phyloP scores from a whole-genome alignment of 129 eudicot species.

The Erigeron canadensis region DNA sequence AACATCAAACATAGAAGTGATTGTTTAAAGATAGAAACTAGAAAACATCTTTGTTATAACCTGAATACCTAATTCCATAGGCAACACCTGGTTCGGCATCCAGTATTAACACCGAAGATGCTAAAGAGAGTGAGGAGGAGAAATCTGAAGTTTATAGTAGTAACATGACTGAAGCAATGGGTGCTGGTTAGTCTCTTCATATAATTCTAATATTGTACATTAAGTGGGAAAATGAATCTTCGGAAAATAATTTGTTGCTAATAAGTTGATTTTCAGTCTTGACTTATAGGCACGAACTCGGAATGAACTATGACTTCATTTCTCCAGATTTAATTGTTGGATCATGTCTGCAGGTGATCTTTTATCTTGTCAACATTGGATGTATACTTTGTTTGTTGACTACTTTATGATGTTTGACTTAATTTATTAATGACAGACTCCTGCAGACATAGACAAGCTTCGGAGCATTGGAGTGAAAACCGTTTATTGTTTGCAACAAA shows the following conservation, averaged over 20 bases:
- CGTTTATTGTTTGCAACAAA: constrained; percentile 82
- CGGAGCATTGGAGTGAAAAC: constrained; percentile 86
- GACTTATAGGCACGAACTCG: constrained; percentile 93
- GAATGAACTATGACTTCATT: constrained; percentile 92
- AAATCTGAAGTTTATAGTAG: constrained; percentile 82
- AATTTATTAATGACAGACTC: constrained; percentile 52
- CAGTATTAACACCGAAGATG: constrained; percentile 45
- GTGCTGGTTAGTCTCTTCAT: constrained; percentile 73
- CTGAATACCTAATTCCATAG: constrained; percentile 32
- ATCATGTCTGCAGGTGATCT: constrained; percentile 88
- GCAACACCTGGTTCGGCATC: constrained; percentile 71
- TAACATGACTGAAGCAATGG: constrained; percentile 98
- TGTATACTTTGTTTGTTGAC: background rate
- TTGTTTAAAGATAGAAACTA: background rate
- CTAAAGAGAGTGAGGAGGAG: constrained; percentile 59
- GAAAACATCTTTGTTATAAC: background rate
- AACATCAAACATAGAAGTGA: background rate
- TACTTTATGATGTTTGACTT: constrained; percentile 12
- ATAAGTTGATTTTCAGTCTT: constrained; percentile 47
- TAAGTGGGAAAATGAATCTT: background rate
- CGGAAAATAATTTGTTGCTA: constrained; percentile 3
- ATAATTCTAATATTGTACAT: background rate
- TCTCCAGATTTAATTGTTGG: constrained; percentile 89
- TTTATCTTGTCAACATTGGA: background rate
- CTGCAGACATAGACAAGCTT: constrained; percentile 93